A percentile compares a stretch with the other conserved stretches of the same genome.
These are phyloP conservation scores for Kazachstania kunashirensis DNA, from an alignment of 805 yeast genomes.

Conservation along the genomic window DNA sequence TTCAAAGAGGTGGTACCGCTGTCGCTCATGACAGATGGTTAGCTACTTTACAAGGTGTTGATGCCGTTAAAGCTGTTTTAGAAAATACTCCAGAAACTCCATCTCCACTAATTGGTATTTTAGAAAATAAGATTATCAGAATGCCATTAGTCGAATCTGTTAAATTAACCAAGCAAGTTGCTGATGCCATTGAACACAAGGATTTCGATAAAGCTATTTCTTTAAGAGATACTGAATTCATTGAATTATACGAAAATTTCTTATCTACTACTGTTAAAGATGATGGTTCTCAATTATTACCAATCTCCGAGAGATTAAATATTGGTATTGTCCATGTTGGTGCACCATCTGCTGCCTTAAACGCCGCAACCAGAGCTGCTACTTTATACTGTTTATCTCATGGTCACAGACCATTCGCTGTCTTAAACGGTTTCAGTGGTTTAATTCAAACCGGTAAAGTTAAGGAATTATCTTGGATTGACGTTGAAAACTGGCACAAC, in stretches of 20 bases:
- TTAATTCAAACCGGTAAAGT: slow-evolving; percentile 83
- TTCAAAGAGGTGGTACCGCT: slow-evolving; percentile 98
- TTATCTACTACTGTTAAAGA: slow-evolving; percentile 58
- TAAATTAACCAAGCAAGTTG: slow-evolving; percentile 76
- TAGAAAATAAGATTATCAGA: slow-evolving; percentile 78
- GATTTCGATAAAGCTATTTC: slow-evolving; percentile 83
- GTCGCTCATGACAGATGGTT: slow-evolving; percentile 87
- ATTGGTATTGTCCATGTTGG: slow-evolving; percentile 88
- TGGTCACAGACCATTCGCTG: slow-evolving; percentile 87
- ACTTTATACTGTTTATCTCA: slow-evolving; percentile 78
- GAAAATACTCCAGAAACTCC: slow-evolving; percentile 84
- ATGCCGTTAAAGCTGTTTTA: slow-evolving; percentile 88
- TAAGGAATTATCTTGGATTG: slow-evolving; percentile 65
- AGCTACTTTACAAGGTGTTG: slow-evolving; percentile 95
- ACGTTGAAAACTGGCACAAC: slow-evolving; percentile 80
- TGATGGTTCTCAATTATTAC: slow-evolving; percentile 50
- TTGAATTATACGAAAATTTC: slow-evolving; percentile 69
- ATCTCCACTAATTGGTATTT: slow-evolving; percentile 86
- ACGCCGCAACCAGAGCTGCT: slow-evolving; percentile 85
- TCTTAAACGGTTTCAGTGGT: slow-evolving; percentile 90
- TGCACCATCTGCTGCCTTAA: slow-evolving; percentile 96
- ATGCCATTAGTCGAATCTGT: slow-evolving; percentile 88
- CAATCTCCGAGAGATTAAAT: slow-evolving; percentile 51
- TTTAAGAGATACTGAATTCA: slow-evolving; percentile 79
- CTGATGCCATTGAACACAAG: slow-evolving; percentile 67